Evolutionary conservation across 2,329 filamentous ascomycete species (phyloP), one percentile per base, ranked within the genome.

Genomic region (Zymoseptoria tritici): DNA sequence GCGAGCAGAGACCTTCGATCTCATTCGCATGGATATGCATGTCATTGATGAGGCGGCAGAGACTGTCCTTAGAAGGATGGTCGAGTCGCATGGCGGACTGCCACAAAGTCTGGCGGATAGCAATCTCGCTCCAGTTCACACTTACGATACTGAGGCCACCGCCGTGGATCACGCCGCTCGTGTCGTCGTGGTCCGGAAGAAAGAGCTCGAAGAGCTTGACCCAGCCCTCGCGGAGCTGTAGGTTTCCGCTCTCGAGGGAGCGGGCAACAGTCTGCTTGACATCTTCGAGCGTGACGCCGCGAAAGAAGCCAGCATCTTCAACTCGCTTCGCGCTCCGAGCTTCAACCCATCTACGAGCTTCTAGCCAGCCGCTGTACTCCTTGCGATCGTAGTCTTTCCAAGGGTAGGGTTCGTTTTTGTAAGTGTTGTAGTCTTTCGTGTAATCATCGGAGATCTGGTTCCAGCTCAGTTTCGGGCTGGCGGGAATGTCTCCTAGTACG

Each of bases 71-170:
- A 9, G 58, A 24, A n/a, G 49, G 51, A 46, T 56, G 56, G 26
- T 24, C 36, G 42, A 31, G 58, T 26, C 20, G 21, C 5, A 31
- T 36, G 9, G 64, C 56, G 21, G 60, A 56, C 24, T 60, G 9
- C 58, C 50, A 26, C 60, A 71, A 42, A 1, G 66, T 62, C 9
- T 54, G 50, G 51, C 66, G 62, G 55, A 80, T 79, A 58, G 79
- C 79, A 1, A 66, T 66, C 19, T 68, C 69, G 60, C 77, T 78
- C 78, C 78, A 81, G 58, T 80, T 80, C 2, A 80, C 78, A 56
- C 77, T 79, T 5, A 80, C 54, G 19, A 80, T 73, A 24, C 66
- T 65, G 42, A 77, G 55, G 9, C 61, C 60, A 36, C 61, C 62
- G 13, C 52, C 52, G 20, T 49, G 50, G 21, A 56, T 52, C 4